These are phyloP conservation scores for Lichtheimia hyalospora DNA, from an alignment of 371 early-diverging fungal genomes.

Conservation along the genomic window DNA sequence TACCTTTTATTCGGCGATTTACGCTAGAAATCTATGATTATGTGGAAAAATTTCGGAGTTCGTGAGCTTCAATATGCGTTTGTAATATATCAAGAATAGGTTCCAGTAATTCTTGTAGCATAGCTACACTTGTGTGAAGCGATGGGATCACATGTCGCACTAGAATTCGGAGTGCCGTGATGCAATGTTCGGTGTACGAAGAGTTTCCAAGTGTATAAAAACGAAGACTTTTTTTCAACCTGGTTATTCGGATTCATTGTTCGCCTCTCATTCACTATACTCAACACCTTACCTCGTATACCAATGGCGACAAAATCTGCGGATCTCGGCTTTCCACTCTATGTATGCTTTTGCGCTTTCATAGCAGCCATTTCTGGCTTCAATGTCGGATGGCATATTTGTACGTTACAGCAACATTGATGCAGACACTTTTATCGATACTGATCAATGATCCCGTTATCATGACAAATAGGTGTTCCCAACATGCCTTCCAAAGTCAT, in stretches of 20 bases:
- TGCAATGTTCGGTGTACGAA: too few relatives aligned
- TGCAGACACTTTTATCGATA: not conserved
- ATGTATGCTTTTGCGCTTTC: constrained; percentile 9
- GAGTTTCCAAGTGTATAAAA: too few relatives aligned
- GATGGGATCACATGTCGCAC: too few relatives aligned
- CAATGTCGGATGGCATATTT: constrained; percentile 17
- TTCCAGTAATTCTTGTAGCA: too few relatives aligned
- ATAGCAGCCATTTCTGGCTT: constrained; percentile 14
- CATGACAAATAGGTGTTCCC: constrained; percentile 29
- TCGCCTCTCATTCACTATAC: not conserved
- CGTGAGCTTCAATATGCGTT: too few relatives aligned
- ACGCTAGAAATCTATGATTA: too few relatives aligned
- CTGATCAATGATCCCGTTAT: not conserved
- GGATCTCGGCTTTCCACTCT: constrained; percentile 7
- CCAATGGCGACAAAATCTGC: constrained; percentile 6
- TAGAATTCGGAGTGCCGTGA: too few relatives aligned
- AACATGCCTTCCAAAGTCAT: constrained; percentile 47
- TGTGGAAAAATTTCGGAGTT: too few relatives aligned
- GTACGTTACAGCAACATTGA: constrained; percentile 1
- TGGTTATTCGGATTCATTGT: not conserved
- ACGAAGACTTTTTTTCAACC: not conserved
- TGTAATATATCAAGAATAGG: too few relatives aligned
- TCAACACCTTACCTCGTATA: not conserved
- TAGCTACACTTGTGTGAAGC: too few relatives aligned
- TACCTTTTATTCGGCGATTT: too few relatives aligned